Percentiles rank a stretch among this genome's conserved stretches.
Conservation (phyloP, 768 basidiomycete genomes). For the Mycena albidolilacea region DNA sequence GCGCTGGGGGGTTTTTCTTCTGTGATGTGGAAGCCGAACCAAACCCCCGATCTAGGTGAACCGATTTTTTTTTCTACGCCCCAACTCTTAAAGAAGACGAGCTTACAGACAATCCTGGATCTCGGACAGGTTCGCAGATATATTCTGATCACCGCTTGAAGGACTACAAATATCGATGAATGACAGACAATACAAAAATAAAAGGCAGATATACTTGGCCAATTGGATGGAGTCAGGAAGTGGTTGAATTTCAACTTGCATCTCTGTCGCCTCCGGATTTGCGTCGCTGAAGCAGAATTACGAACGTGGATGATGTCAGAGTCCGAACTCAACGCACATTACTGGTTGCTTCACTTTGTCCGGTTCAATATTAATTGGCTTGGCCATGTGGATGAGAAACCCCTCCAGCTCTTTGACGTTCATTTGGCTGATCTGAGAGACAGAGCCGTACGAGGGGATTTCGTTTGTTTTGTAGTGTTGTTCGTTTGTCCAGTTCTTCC, state of each 20-base stretch:
- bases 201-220: background rate
- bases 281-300: background rate
- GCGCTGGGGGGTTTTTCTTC: background rate
- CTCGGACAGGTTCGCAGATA: background rate
- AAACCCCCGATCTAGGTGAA: conserved; percentile 5
- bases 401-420: background rate
- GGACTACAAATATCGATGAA: background rate
- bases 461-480: conserved; percentile 10
- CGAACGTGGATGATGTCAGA: background rate
- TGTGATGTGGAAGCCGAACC: conserved; percentile 21
- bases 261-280: background rate
- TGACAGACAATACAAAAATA: background rate
- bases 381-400: conserved; percentile 2
- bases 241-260: background rate
- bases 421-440: background rate
- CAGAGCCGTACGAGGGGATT: background rate
- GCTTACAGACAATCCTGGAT: background rate
- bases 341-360: background rate
- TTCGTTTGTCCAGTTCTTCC: conserved; percentile 21
- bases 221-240: background rate
- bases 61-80: background rate
- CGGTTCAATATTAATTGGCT: background rate
- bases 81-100: background rate
- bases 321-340: background rate
- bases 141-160: background rate